Percentiles rank a stretch among this genome's conserved stretches.
Conservation (phyloP, 2,329 filamentous ascomycete species). For the Fusarium globosum region DNA sequence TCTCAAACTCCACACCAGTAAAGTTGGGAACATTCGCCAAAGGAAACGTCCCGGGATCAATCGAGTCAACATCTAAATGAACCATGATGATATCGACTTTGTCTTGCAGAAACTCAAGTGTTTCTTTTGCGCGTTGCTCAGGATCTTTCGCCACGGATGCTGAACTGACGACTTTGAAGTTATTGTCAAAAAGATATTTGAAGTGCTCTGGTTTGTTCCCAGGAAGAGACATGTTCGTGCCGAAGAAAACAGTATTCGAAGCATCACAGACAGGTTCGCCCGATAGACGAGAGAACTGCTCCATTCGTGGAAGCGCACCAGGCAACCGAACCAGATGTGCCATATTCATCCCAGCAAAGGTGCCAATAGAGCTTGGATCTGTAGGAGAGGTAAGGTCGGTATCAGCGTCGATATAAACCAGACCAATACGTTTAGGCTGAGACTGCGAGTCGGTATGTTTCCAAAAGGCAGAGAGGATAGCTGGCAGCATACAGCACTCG, state of each 20-base stretch:
- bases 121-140: slow-evolving; percentile 20
- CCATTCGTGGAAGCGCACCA: slow-evolving; percentile 27
- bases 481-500: slow-evolving; percentile 36
- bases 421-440: slow-evolving; percentile 16
- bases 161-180: slow-evolving; percentile 37
- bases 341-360: slow-evolving; percentile 41
- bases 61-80: slow-evolving; percentile 38
- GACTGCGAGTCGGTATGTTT: background rate
- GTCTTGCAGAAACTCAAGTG: slow-evolving; percentile 20
- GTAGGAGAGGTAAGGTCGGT: slow-evolving; percentile 35
- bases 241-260: slow-evolving; percentile 35
- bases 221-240: slow-evolving; percentile 33
- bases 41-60: slow-evolving; percentile 34
- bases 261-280: slow-evolving; percentile 31
- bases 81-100: slow-evolving; percentile 37
- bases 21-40: slow-evolving; percentile 37
- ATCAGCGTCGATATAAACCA: slow-evolving; percentile 41
- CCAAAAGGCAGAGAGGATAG: slow-evolving; percentile 30
- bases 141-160: slow-evolving; percentile 16
- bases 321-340: slow-evolving; percentile 23
- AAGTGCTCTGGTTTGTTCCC: slow-evolving; percentile 39
- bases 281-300: slow-evolving; percentile 30
- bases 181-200: slow-evolving; percentile 36
- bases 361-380: slow-evolving; percentile 28
- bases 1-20: slow-evolving; percentile 32